Percentiles rank a stretch among this genome's conserved stretches.
These are phyloP conservation scores for Dysphania ambrosioides DNA, from an alignment of 148 eudicot genomes.

Conservation along the genomic window DNA sequence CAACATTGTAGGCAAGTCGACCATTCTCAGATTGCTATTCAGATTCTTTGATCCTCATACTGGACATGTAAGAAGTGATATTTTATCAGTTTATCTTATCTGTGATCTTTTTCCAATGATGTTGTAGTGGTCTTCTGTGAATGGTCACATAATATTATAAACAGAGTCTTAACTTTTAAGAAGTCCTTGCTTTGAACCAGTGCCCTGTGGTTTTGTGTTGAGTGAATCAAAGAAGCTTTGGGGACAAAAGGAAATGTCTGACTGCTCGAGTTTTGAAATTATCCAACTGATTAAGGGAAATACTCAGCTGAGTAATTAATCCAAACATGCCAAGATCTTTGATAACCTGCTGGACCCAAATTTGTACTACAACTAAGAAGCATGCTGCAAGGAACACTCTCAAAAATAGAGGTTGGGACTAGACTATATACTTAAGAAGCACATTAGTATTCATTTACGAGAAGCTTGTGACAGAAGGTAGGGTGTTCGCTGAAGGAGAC, in stretches of 20 bases:
- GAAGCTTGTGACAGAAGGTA: not conserved
- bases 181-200: not conserved
- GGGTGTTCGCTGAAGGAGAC: too few relatives aligned
- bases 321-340: not conserved
- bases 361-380: not conserved
- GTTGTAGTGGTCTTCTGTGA: not conserved
- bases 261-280: not conserved
- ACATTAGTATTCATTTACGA: not conserved
- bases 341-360: not conserved
- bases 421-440: not conserved
- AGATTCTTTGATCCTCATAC: constrained; percentile 81
- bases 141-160: not conserved
- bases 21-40: constrained; percentile 86
- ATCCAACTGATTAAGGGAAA: not conserved
- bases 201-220: not conserved
- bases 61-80: constrained; percentile 59
- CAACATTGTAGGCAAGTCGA: constrained; percentile 75
- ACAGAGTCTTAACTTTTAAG: not conserved
- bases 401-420: not conserved
- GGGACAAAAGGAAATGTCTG: not conserved
- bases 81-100: constrained; percentile 3
- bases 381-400: not conserved
- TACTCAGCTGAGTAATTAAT: not conserved
- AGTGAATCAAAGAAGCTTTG: not conserved
- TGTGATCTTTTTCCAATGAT: not conserved